Percentiles rank a stretch among this genome's conserved stretches.
These are phyloP conservation scores for Brasilioporus rufonigricans DNA, from an alignment of 768 basidiomycete genomes.

Conservation along the genomic window DNA sequence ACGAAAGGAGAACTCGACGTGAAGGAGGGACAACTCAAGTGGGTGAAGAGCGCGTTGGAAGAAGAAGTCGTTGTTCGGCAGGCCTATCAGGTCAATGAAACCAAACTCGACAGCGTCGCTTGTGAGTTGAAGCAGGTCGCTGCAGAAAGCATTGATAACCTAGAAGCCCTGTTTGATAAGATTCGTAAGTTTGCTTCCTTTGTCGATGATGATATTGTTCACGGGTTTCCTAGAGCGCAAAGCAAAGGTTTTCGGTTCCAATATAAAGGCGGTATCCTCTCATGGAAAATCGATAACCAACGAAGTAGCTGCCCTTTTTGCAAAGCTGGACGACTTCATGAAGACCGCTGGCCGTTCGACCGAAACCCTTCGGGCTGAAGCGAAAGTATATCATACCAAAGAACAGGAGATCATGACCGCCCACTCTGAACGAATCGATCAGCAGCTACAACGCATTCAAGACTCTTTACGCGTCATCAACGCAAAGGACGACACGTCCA, in stretches of 20 bases:
- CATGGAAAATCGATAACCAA: slow-evolving; percentile 59
- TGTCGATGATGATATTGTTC: not conserved
- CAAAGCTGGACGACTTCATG: slow-evolving; percentile 61
- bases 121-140: slow-evolving; percentile 61
- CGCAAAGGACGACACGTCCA: slow-evolving; percentile 52
- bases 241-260: slow-evolving; percentile 56
- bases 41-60: slow-evolving; percentile 59
- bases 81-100: slow-evolving; percentile 76
- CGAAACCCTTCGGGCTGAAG: slow-evolving; percentile 51
- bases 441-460: slow-evolving; percentile 55
- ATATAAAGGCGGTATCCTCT: slow-evolving; percentile 60
- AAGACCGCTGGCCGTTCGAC: slow-evolving; percentile 54
- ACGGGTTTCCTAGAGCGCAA: slow-evolving; percentile 62
- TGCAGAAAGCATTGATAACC: slow-evolving; percentile 67
- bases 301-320: slow-evolving; percentile 51
- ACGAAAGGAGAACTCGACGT: slow-evolving; percentile 50
- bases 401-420: slow-evolving; percentile 53
- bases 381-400: slow-evolving; percentile 52
- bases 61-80: slow-evolving; percentile 78
- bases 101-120: slow-evolving; percentile 69
- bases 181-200: slow-evolving; percentile 54
- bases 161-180: slow-evolving; percentile 74
- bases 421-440: slow-evolving; percentile 53
- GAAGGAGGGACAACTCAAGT: slow-evolving; percentile 57
- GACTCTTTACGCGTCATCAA: slow-evolving; percentile 53